Evolutionary conservation across 2,329 filamentous ascomycete genomes (phyloP).

Genomic region (Myriosclerotinia curreyana): DNA sequence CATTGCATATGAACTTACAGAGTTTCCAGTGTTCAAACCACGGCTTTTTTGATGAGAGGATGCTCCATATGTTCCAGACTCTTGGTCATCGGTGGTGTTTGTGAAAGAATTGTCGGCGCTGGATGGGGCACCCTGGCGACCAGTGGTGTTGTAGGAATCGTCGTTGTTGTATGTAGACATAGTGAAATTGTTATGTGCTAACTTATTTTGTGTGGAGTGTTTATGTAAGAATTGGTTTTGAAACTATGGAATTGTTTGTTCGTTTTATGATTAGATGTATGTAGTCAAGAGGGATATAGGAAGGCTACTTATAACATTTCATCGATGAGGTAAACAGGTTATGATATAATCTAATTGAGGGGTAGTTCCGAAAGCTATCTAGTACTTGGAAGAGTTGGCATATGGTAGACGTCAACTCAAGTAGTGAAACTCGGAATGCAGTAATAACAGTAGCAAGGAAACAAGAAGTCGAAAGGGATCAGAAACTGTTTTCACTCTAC

Average conservation of each 20-base stretch:
- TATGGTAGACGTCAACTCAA: slow-evolving; percentile 8
- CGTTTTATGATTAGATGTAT: not conserved
- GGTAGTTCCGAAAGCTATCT: not conserved
- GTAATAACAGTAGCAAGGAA: slow-evolving; percentile 7
- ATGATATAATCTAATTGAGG: slow-evolving; percentile 19
- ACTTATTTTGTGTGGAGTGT: not conserved
- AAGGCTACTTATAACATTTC: slow-evolving; percentile 15
- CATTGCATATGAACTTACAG: slow-evolving; percentile 28
- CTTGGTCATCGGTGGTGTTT: slow-evolving; percentile 17
- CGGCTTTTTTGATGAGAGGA: slow-evolving; percentile 20
- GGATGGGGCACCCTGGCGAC: slow-evolving; percentile 18
- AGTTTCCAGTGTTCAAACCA: slow-evolving; percentile 25
- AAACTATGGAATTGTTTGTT: not conserved
- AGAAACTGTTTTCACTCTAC: not conserved
- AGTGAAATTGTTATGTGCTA: slow-evolving; percentile 24
- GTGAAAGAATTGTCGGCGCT: slow-evolving; percentile 9
- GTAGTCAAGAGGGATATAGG: not conserved
- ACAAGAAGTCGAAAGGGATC: slow-evolving; percentile 2
- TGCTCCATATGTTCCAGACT: slow-evolving; percentile 15
- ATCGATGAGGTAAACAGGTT: not conserved
- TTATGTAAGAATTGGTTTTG: not conserved
- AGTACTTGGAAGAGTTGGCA: slow-evolving; percentile 18
- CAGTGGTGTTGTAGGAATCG: slow-evolving; percentile 15
- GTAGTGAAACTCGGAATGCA: slow-evolving; percentile 4
- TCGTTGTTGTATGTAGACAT: slow-evolving; percentile 40